Evolutionary conservation across 176 grass and related monocot species (phyloP).

Genomic region (Paspalum notatum): DNA sequence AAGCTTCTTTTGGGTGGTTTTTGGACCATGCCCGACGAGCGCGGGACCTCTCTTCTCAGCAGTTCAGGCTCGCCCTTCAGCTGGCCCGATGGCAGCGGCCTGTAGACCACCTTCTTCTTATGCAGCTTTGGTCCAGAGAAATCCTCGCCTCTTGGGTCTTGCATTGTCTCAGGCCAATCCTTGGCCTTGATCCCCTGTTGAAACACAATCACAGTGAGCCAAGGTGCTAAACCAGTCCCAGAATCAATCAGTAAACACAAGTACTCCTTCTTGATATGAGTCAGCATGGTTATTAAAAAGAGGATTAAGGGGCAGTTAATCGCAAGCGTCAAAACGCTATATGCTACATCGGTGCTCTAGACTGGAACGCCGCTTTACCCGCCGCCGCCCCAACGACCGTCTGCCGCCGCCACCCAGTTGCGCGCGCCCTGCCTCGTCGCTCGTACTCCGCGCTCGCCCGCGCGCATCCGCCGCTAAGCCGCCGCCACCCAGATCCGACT

Average conservation of each 20-base stretch:
- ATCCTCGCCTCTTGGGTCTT: constrained; percentile 57
- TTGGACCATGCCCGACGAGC: constrained; percentile 37
- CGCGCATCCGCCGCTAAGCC: no score
- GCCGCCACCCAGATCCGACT: no score
- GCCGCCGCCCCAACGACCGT: no score
- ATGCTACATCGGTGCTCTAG: no score
- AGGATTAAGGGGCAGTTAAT: no score
- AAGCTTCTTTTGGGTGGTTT: constrained; percentile 61
- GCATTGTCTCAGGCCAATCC: constrained; percentile 41
- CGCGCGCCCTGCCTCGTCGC: no score
- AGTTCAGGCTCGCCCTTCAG: constrained; percentile 49
- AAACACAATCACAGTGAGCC: constrained; percentile 31
- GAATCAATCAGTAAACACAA: constrained; percentile 13
- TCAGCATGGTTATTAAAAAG: background rate
- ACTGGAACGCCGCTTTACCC: no score
- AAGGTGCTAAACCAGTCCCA: background rate
- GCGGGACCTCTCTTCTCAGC: constrained; percentile 34
- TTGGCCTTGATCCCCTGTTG: constrained; percentile 23
- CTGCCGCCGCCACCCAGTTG: no score
- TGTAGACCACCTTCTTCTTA: constrained; percentile 56
- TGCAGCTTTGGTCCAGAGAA: constrained; percentile 48
- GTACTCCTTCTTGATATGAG: background rate
- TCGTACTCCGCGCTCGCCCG: no score
- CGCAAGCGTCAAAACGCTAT: no score
- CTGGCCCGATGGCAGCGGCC: constrained; percentile 33